A percentile compares a stretch with the other conserved stretches of the same genome.
Conservation (phyloP, 2,329 filamentous ascomycete genomes). For the Talaromyces islandicus region DNA sequence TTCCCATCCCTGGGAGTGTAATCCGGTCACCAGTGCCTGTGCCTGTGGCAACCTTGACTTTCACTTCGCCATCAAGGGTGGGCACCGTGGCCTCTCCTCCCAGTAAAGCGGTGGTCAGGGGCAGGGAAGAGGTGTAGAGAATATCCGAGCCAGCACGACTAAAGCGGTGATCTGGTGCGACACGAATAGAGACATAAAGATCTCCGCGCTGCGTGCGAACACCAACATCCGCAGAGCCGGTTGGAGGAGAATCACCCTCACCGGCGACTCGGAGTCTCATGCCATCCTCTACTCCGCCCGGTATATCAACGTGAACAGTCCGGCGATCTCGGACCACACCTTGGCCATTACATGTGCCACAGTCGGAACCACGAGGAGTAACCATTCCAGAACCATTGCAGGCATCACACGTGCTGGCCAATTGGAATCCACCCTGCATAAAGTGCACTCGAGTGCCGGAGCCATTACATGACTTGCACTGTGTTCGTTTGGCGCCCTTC, state of each 20-base stretch:
- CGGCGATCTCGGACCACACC: slow-evolving; percentile 79
- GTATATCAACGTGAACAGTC: slow-evolving; percentile 84
- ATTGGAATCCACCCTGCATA: slow-evolving; percentile 90
- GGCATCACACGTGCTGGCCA: slow-evolving; percentile 78
- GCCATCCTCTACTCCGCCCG: slow-evolving; percentile 90
- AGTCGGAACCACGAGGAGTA: slow-evolving; percentile 75
- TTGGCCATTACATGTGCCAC: slow-evolving; percentile 70
- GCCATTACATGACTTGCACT: slow-evolving; percentile 77
- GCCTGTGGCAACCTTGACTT: slow-evolving; percentile 83
- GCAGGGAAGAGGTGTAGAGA: slow-evolving; percentile 84
- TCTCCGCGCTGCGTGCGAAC: slow-evolving; percentile 70
- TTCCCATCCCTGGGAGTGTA: slow-evolving; percentile 83
- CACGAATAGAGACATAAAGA: slow-evolving; percentile 83
- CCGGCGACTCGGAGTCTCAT: slow-evolving; percentile 83
- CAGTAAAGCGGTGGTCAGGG: slow-evolving; percentile 84
- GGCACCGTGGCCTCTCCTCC: slow-evolving; percentile 87
- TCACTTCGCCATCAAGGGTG: slow-evolving; percentile 83
- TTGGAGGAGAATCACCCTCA: slow-evolving; percentile 80
- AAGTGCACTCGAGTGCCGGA: slow-evolving; percentile 82
- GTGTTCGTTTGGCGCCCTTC: slow-evolving; percentile 63
- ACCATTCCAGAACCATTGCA: slow-evolving; percentile 74
- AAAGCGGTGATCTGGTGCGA: slow-evolving; percentile 87
- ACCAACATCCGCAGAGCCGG: slow-evolving; percentile 61
- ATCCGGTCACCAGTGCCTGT: slow-evolving; percentile 90
- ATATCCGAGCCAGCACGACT: slow-evolving; percentile 82